Evolutionary conservation across 2,329 filamentous ascomycete genomes (phyloP).

Genomic region (Claviceps pazoutovae): DNA sequence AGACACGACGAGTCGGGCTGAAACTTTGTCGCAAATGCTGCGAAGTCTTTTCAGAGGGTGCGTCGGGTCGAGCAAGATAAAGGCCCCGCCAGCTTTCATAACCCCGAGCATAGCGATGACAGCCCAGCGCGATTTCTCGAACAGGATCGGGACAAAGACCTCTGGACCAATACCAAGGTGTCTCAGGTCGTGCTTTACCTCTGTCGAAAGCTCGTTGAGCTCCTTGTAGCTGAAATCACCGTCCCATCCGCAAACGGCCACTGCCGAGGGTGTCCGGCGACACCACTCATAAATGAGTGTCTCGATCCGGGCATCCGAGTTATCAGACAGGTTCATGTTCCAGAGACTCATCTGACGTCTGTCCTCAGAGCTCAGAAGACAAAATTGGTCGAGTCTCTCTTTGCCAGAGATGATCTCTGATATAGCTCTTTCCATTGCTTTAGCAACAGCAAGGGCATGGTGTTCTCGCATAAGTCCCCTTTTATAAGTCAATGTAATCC

Average conservation of each 20-base stretch:
- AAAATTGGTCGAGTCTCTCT: background rate
- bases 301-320: background rate
- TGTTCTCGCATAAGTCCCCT: background rate
- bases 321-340: background rate
- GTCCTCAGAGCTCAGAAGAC: background rate
- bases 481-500: background rate
- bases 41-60: background rate
- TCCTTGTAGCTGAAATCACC: constrained; percentile 26
- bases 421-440: background rate
- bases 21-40: background rate
- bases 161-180: background rate
- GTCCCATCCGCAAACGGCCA: constrained; percentile 15
- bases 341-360: background rate
- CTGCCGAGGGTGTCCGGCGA: background rate
- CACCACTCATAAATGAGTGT: background rate
- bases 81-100: constrained; percentile 1
- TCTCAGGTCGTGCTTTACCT: constrained; percentile 2
- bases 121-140: constrained; percentile 6
- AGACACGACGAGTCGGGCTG: background rate
- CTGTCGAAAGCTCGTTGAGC: constrained; percentile 10
- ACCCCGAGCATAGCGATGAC: constrained; percentile 3
- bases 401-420: background rate
- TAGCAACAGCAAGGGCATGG: background rate
- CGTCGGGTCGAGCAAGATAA: constrained; percentile 6
- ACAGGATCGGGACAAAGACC: constrained; percentile 1